Evolutionary conservation across 2,329 filamentous ascomycete species (phyloP), one percentile per base, ranked within the genome.

Genomic region (Uncinocarpus reesii): DNA sequence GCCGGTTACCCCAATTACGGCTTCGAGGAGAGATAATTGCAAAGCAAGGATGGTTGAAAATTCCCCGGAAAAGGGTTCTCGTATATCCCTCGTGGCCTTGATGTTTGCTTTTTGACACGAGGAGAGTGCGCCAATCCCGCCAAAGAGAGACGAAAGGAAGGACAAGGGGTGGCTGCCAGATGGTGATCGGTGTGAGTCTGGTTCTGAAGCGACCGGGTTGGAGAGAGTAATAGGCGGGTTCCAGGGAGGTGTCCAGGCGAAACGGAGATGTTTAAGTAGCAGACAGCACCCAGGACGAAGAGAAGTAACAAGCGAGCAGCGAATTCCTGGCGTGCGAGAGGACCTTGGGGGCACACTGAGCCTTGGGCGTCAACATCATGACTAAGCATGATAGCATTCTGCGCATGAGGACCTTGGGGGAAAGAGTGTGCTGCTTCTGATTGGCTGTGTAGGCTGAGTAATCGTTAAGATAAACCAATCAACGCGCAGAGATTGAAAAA

Each of bases 361-460:
- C 11, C 6, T 26, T 8, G 11, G 20, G 13, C 6, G 18, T 24
- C 18, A 37, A 8, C 35, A 18, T 11, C 18, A 3, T 36, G n/a
- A 23, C 2, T 26, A 42, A 31, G 24, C 40, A 31, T 2, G 6
- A 31, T 18, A 13, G 21, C 34, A 36, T 20, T 20, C 16, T 26
- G 32, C 32, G 32, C 24, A 3, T 41, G 45, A 23, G 62, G 56
- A 65, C 62, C 62, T 63, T 65, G 62, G 51, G 60, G 55, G 57
- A 56, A 56, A 48, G 47, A 51, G 41, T 45, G n/a, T 38, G 49
- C 48, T 44, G 47, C 18, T 26, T 37, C 53, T 54, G 52, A 54
- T 57, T 56, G 55, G 37, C 32, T 11, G 42, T 2, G 13, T 3
- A 2, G 4, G 43, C 24, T 21, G 24, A 37, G 16, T 26, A 45